A percentile compares a stretch with the other conserved stretches of the same genome.
phyloP scores from a whole-genome alignment of 176 grass and related monocot species.

The Bothriochloa decipiens region DNA sequence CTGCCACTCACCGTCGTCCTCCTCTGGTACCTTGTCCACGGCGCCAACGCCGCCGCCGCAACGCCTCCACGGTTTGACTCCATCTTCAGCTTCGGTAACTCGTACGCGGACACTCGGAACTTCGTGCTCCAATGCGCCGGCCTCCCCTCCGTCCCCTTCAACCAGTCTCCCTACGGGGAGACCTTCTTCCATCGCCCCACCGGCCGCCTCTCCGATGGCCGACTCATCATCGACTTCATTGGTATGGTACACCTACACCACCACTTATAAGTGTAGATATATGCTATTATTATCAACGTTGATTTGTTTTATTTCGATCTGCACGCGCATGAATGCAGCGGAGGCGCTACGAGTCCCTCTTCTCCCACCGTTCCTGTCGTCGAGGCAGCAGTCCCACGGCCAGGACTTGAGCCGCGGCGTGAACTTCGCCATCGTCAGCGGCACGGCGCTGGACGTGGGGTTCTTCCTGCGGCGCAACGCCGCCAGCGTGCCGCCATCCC shows the following conservation, averaged over 20 bases:
- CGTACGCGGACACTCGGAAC: constrained; percentile 74
- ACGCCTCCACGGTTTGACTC: constrained; percentile 34
- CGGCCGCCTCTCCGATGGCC: constrained; percentile 66
- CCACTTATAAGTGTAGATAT: no score
- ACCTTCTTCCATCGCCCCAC: constrained; percentile 63
- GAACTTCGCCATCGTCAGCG: constrained; percentile 70
- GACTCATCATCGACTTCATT: constrained; percentile 77
- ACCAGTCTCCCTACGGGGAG: constrained; percentile 60
- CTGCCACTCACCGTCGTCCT: constrained; percentile 14
- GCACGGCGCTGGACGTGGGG: constrained; percentile 53
- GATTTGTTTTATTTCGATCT: neutral
- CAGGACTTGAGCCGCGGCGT: constrained; percentile 43
- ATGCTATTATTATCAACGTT: neutral
- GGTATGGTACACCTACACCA: constrained; percentile 7
- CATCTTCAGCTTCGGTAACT: constrained; percentile 80
- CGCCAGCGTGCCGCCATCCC: constrained; percentile 50
- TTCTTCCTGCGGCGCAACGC: constrained; percentile 55
- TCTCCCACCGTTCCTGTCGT: constrained; percentile 49
- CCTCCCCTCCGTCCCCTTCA: constrained; percentile 46
- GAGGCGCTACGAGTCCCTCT: constrained; percentile 57
- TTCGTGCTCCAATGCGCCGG: constrained; percentile 46
- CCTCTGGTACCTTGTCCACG: neutral
- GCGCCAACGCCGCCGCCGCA: neutral
- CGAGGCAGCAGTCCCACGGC: neutral
- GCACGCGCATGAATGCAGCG: constrained; percentile 27